Conservation (phyloP, 495 filamentous ascomycete species). For the Neurospora terricola region DNA sequence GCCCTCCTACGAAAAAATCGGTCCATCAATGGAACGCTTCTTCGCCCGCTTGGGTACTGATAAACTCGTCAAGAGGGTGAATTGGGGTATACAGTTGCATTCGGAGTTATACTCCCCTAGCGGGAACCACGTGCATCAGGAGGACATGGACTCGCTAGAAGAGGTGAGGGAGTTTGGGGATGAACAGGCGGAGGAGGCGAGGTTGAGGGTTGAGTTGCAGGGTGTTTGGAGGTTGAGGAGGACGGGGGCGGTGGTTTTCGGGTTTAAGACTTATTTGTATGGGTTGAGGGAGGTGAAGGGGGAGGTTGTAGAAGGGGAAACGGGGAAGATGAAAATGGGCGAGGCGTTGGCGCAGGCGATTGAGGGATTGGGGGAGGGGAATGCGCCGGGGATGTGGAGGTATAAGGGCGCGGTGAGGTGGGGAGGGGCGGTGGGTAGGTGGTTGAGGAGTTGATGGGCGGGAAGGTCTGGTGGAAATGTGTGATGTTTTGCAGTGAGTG, state of each 20-base stretch:
- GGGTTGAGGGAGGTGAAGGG: conserved; percentile 55
- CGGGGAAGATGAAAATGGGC: conserved; percentile 65
- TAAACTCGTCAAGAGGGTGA: conserved; percentile 44
- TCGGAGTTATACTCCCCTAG: conserved; percentile 44
- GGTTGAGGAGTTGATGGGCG: neutral
- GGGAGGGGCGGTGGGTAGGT: conserved; percentile 42
- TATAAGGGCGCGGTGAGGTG: conserved; percentile 64
- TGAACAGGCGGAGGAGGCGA: conserved; percentile 41
- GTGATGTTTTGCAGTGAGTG: neutral
- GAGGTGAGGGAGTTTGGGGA: conserved; percentile 33
- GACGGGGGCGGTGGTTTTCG: conserved; percentile 60
- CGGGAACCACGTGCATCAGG: conserved; percentile 39
- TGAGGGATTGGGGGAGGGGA: conserved; percentile 61
- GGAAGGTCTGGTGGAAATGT: neutral
- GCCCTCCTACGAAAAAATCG: conserved; percentile 63
- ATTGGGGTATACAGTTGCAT: conserved; percentile 58
- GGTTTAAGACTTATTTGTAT: conserved; percentile 74
- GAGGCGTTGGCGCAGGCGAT: conserved; percentile 56
- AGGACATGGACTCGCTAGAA: conserved; percentile 4
- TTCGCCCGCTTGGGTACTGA: conserved; percentile 50
- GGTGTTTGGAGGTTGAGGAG: conserved; percentile 62
- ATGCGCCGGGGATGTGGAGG: conserved; percentile 52
- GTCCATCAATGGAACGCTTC: conserved; percentile 68
- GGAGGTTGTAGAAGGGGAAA: conserved; percentile 56
- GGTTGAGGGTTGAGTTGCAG: conserved; percentile 65